Evolutionary conservation across 2,329 filamentous ascomycete genomes (phyloP).

Genomic region (Emericellopsis cladophorae): DNA sequence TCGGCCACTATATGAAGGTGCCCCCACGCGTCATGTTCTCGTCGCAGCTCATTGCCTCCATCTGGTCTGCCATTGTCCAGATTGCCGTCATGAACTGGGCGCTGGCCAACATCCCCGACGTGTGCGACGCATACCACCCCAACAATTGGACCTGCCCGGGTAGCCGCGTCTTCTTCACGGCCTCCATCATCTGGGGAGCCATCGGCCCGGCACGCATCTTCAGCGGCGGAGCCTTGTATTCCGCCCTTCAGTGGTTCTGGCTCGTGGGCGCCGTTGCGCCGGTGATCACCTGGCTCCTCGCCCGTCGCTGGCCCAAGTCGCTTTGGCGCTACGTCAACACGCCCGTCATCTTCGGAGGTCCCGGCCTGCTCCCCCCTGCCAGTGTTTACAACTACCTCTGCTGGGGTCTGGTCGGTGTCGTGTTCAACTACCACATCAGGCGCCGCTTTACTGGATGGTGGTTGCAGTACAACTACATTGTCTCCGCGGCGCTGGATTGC

Average conservation of each 20-base stretch:
- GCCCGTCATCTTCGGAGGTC: conserved; percentile 56
- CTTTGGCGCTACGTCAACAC: conserved; percentile 53
- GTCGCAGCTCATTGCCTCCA: conserved; percentile 43
- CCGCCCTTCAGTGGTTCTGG: conserved; percentile 57
- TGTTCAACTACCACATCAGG: conserved; percentile 58
- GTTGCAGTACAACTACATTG: conserved; percentile 67
- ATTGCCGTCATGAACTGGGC: conserved; percentile 56
- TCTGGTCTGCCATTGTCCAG: conserved; percentile 51
- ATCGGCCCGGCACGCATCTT: conserved; percentile 63
- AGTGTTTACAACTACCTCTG: conserved; percentile 59
- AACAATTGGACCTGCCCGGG: conserved; percentile 44
- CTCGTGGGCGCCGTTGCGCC: conserved; percentile 52
- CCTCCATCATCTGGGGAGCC: conserved; percentile 60
- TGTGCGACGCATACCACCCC: conserved; percentile 43
- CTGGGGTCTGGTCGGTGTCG: conserved; percentile 54
- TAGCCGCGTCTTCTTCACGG: conserved; percentile 50
- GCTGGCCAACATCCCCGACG: conserved; percentile 44
- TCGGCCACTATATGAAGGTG: conserved; percentile 57
- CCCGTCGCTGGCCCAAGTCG: conserved; percentile 47
- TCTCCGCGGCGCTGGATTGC: conserved; percentile 57
- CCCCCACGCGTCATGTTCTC: conserved; percentile 50
- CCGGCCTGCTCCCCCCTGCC: conserved; percentile 52
- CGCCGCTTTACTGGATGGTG: conserved; percentile 59
- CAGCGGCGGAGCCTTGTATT: conserved; percentile 48
- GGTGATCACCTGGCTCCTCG: conserved; percentile 48